Base-by-base conservation (phyloP, 768 basidiomycete species). In the Collybia sp. region DNA sequence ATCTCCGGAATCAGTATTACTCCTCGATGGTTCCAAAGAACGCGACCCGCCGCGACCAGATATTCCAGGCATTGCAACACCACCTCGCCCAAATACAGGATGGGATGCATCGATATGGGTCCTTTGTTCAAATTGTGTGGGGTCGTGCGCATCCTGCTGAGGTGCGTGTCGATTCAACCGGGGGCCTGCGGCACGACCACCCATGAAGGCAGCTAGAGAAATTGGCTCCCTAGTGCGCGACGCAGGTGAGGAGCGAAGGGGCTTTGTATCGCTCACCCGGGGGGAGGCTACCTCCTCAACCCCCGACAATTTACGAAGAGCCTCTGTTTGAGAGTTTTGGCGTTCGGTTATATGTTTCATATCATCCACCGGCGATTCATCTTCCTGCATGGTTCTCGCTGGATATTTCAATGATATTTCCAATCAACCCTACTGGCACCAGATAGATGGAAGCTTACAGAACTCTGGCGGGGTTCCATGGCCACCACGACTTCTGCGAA, bases 121-220 rank as follows among this genome's bases (percentile, higher is more conserved):
- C 11, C 78, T 79, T 56, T 85, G 83, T 45, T 82, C 80, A 53
- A 85, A 86, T 52, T 80, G 79, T 0, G 76, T 79, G 1, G 79
- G 81, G 54, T 83, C 77, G 55, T 79, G 69, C 9, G 73, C 73
- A 64, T 91, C 80, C 53, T 71, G 71, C 58, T 91, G 89, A 3
- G 88, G 82, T 13, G 82, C 80, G 54, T 82, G 87, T 47, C 72
- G 78, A 51, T 77, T 89, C 36, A 92, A 72, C 32, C 83, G 73
- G 3, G 88, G 88, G 17, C 87, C 89, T 36, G 79, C 75, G 12
- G 83, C 88, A 19, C 72, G 77, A 6, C 89, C 88, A 32, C 89
- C 89, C 53, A 91, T 91, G 60, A 91, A 88, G 2, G 83, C 76
- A 0, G 89, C 88, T 19, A 91, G 73, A 2, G 89, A 92, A 8